phyloP scores from a whole-genome alignment of 352 stramenopile genomes.

The Phytopythium aichiense region DNA sequence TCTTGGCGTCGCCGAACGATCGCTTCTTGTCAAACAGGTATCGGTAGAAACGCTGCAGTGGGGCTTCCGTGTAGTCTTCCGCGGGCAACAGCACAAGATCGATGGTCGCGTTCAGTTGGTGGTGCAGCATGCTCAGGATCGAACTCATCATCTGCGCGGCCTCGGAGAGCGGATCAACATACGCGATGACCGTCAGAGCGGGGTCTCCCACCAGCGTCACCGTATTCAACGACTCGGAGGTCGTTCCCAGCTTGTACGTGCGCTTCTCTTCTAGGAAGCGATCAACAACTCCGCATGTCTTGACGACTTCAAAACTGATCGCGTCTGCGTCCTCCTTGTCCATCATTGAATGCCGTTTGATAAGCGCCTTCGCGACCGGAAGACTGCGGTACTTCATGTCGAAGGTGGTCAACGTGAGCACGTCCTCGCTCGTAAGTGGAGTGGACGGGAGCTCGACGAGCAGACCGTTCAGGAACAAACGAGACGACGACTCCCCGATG shows the following conservation, averaged over 20 bases:
- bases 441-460: constrained; percentile 49
- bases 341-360: constrained; percentile 51
- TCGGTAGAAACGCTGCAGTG: constrained; percentile 91
- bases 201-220: constrained; percentile 38
- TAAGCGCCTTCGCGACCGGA: constrained; percentile 62
- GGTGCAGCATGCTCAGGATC: constrained; percentile 76
- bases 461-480: constrained; percentile 72
- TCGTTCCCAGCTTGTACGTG: constrained; percentile 26
- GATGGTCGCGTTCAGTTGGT: constrained; percentile 67
- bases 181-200: constrained; percentile 60
- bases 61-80: constrained; percentile 81
- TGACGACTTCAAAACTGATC: constrained; percentile 68
- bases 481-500: constrained; percentile 19
- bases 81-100: constrained; percentile 63
- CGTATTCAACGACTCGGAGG: constrained; percentile 31
- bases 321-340: constrained; percentile 44
- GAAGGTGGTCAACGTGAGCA: constrained; percentile 57
- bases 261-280: constrained; percentile 59
- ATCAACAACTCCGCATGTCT: constrained; percentile 76
- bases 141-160: constrained; percentile 86
- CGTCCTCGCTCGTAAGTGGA: constrained; percentile 55
- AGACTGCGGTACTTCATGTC: constrained; percentile 71
- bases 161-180: constrained; percentile 90
- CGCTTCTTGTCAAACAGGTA: constrained; percentile 79
- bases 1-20: constrained; percentile 31